Base-by-base conservation (phyloP, 768 basidiomycete species). In the Lentinula sp. region DNA sequence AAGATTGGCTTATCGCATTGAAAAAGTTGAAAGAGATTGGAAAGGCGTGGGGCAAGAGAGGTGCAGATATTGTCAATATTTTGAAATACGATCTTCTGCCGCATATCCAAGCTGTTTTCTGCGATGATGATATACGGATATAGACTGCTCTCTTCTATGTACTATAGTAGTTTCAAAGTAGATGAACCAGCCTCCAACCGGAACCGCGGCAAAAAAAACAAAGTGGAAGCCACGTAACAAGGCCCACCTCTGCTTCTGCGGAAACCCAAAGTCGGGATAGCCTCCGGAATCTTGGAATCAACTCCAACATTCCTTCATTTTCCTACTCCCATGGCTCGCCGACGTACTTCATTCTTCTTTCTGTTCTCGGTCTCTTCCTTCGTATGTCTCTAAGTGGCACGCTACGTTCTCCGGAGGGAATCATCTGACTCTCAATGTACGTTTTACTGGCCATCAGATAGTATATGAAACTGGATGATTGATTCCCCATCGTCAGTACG, bases 331-430 rank as follows among this genome's bases (percentile, higher is more conserved):
- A 80, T 81, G 80, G 78, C 76, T 67, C 76, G 76, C 65, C 76
- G 79, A 54, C 76, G 80, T 59, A 66, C 76, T 77, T 77, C 67
- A 70, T 77, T 63, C 74, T 75, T 64, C 76, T 82, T 63, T 72
- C 74, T 61, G 66, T 81, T 64, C 76, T 96, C 67, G 87, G 85
- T 61, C 81, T 93, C 91, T 10, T 94, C 92, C 72, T 15, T 72
- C 72, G 48, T 77, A 79, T 59, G 79, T 76, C 8, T 32, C 60
- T n/a, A 39, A 61, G 23, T 61, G 60, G 60, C 60, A 61, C 3
- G 60, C 60, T n/a, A 45, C 45, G 15, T 49, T 52, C 8, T 42
- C 60, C 13, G 23, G 4, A 10, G 60, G 60, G 2, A 1, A 54
- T n/a, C 55, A 58, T 58, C 28, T 62, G 53, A 50, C 20, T 57